phyloP scores from a whole-genome alignment of 78 protist genomes.

The Goniomonas avonlea region DNA sequence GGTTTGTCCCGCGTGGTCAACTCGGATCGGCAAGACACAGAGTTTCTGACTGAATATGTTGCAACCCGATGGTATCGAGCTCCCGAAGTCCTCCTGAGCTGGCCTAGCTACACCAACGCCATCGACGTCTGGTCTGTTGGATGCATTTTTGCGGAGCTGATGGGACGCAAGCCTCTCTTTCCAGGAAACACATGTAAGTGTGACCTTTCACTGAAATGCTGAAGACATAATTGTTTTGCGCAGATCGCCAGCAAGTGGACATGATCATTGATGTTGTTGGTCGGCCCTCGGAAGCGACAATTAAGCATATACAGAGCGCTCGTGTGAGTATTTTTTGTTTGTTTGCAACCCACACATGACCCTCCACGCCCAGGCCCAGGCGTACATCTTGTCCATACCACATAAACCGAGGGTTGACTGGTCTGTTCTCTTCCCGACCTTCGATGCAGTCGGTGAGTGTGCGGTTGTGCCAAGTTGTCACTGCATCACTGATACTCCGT shows the following conservation, averaged over 20 bases:
- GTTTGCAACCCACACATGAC: no score
- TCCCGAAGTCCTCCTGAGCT: slow-evolving; percentile 79
- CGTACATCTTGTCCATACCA: no score
- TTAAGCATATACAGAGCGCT: no score
- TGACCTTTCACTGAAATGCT: neutral
- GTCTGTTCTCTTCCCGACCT: no score
- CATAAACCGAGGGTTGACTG: no score
- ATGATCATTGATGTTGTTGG: slow-evolving; percentile 29
- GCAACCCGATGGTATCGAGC: slow-evolving; percentile 95
- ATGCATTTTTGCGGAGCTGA: neutral
- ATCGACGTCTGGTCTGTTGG: slow-evolving; percentile 34
- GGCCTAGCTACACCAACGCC: slow-evolving; percentile 63
- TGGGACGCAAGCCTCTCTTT: neutral
- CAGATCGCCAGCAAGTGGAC: slow-evolving; percentile 21
- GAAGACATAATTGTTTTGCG: neutral
- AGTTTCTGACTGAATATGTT: slow-evolving; percentile 75
- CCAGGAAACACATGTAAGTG: neutral
- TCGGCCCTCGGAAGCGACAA: slow-evolving; percentile 21
- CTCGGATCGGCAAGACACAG: neutral
- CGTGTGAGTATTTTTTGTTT: no score
- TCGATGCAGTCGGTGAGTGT: neutral
- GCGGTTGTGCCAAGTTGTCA: neutral
- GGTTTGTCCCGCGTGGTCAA: slow-evolving; percentile 13
- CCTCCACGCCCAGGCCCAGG: no score
- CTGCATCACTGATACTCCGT: neutral